Evolutionary conservation across 805 yeast species (phyloP).

Genomic region (Yarrowia divulgata): DNA sequence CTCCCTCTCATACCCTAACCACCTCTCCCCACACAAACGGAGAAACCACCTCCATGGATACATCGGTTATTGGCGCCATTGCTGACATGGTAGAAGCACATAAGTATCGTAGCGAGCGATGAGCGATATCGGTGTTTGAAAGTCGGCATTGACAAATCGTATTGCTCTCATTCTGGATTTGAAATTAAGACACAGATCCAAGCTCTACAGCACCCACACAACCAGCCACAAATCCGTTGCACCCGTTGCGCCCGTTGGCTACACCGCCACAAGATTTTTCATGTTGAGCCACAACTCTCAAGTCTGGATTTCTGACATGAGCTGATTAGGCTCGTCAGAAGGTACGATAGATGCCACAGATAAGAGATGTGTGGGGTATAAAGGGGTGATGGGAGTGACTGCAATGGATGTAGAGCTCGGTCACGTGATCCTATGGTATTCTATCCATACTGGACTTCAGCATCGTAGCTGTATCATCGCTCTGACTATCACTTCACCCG

Average conservation of each 20-base stretch:
- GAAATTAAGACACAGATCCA: background rate
- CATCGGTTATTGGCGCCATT: background rate
- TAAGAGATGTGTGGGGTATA: background rate
- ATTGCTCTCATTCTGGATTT: background rate
- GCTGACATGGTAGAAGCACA: background rate
- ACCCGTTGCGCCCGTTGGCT: background rate
- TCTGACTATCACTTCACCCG: too few relatives aligned
- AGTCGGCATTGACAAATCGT: background rate
- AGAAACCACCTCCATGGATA: background rate
- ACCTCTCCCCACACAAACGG: background rate
- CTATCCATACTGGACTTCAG: too few relatives aligned
- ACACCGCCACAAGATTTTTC: conserved; percentile 18
- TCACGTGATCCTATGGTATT: background rate
- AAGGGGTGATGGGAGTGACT: background rate
- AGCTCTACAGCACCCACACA: background rate
- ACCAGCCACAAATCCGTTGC: conserved; percentile 6
- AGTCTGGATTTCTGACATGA: background rate
- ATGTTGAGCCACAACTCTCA: background rate
- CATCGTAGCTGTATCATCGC: too few relatives aligned
- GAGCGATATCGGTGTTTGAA: background rate
- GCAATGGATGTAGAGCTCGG: background rate
- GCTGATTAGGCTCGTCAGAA: background rate
- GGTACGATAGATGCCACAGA: background rate
- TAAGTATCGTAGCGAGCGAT: background rate
- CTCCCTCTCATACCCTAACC: background rate